Evolutionary conservation across 345 rosid species (phyloP).

Genomic region (Citrus australasica): DNA sequence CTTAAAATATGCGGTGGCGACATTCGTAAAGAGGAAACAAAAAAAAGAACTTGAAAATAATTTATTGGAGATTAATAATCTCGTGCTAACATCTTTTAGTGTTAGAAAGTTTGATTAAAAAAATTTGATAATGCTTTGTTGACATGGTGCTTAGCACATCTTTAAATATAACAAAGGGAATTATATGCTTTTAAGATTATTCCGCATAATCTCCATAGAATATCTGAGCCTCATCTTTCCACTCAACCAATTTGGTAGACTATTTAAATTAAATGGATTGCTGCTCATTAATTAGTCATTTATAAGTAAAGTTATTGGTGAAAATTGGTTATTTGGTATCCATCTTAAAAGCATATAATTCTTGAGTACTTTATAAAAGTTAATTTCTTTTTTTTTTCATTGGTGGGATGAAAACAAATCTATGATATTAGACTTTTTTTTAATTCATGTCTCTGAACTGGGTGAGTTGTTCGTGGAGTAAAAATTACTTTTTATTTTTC

Average conservation of each 20-base stretch:
- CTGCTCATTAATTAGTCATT: neutral
- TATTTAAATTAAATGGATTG: neutral
- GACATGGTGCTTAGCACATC: constrained; percentile 4
- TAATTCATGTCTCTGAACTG: neutral
- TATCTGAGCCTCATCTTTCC: neutral
- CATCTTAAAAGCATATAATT: neutral
- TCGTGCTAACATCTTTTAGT: neutral
- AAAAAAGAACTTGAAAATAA: neutral
- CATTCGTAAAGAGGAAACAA: neutral
- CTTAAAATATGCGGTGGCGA: neutral
- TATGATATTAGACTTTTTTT: neutral
- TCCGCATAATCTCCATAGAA: neutral
- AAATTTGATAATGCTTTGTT: neutral
- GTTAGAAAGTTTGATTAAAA: neutral
- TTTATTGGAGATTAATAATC: neutral
- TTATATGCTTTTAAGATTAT: neutral
- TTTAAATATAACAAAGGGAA: neutral
- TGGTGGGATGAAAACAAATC: neutral
- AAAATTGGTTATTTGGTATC: neutral
- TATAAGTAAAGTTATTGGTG: neutral
- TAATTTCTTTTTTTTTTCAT: neutral
- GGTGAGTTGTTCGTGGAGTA: neutral
- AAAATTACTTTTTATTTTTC: neutral
- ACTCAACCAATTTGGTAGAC: neutral
- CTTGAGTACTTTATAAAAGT: neutral